Evolutionary conservation across 768 basidiomycete species (phyloP).

Genomic region (Strobilomyces echinocephalus): DNA sequence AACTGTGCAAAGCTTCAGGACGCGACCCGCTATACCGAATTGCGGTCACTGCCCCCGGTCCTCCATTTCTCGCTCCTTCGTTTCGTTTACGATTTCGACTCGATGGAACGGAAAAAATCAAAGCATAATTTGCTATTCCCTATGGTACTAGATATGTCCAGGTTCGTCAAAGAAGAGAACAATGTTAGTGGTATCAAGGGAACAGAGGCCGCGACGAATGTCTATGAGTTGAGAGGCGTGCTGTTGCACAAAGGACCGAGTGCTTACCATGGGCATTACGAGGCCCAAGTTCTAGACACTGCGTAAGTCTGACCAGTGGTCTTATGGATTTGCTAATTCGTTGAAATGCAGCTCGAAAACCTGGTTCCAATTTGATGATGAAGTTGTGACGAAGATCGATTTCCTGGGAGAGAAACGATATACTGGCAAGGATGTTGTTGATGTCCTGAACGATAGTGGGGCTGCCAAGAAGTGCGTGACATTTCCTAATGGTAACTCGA

Average conservation of each 20-base stretch:
- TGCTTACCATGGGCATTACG: slow-evolving; percentile 89
- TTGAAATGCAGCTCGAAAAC: slow-evolving; percentile 44
- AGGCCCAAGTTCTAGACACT: slow-evolving; percentile 75
- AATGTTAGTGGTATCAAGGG: slow-evolving; percentile 17
- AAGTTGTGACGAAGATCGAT: slow-evolving; percentile 64
- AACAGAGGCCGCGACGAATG: slow-evolving; percentile 24
- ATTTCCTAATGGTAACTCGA: not conserved
- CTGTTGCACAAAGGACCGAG: slow-evolving; percentile 88
- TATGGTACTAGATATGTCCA: slow-evolving; percentile 62
- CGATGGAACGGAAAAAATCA: slow-evolving; percentile 82
- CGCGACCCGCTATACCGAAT: slow-evolving; percentile 71
- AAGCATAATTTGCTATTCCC: slow-evolving; percentile 83
- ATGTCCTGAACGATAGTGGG: slow-evolving; percentile 24
- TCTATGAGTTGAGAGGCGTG: slow-evolving; percentile 84
- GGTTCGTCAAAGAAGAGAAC: slow-evolving; percentile 42
- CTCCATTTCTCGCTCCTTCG: slow-evolving; percentile 89
- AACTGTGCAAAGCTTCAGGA: slow-evolving; percentile 68
- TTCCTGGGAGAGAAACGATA: slow-evolving; percentile 45
- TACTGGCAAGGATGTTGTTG: slow-evolving; percentile 26
- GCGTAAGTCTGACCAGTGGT: slow-evolving; percentile 40
- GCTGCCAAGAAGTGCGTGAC: slow-evolving; percentile 26
- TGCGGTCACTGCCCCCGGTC: slow-evolving; percentile 75
- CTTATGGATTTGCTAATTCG: slow-evolving; percentile 1
- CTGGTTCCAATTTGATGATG: slow-evolving; percentile 96
- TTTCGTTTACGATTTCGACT: slow-evolving; percentile 81